A percentile compares a stretch with the other conserved stretches of the same genome.
These are phyloP conservation scores for Debaryomyces hansenii DNA, from an alignment of 805 yeast genomes.

Conservation along the genomic window DNA sequence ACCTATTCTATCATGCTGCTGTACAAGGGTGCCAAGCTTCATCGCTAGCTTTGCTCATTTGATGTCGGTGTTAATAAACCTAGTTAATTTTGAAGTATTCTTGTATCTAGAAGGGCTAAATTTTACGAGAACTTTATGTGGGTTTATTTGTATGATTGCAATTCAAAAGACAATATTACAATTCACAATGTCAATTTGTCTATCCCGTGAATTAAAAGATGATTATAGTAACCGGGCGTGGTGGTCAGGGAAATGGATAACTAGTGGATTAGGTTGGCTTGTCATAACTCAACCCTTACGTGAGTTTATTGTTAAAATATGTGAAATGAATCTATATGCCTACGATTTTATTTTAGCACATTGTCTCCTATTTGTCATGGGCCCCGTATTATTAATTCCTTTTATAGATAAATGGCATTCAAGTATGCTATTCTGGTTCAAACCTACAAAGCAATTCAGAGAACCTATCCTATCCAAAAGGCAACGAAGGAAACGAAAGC, in stretches of 20 bases:
- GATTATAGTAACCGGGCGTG: conserved; percentile 46
- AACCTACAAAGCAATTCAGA: conserved; percentile 34
- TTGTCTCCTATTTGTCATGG: conserved; percentile 34
- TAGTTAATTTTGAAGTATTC: conserved; percentile 35
- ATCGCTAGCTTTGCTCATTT: conserved; percentile 44
- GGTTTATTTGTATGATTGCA: conserved; percentile 36
- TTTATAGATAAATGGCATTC: conserved; percentile 50
- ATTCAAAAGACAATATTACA: conserved; percentile 38
- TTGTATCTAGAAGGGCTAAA: conserved; percentile 45
- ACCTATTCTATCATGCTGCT: conserved; percentile 32
- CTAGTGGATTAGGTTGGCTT: conserved; percentile 35
- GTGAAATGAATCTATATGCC: conserved; percentile 46
- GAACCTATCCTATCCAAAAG: conserved; percentile 42
- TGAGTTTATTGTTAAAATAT: conserved; percentile 45
- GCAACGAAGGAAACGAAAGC: conserved; percentile 25
- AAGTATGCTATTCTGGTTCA: conserved; percentile 50
- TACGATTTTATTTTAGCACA: conserved; percentile 51
- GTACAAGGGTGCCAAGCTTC: conserved; percentile 30
- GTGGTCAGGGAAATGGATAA: conserved; percentile 57
- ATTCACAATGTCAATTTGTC: conserved; percentile 25
- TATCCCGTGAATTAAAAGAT: conserved; percentile 44
- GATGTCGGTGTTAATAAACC: conserved; percentile 29
- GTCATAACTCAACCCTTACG: conserved; percentile 45
- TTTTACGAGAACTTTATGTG: conserved; percentile 37
- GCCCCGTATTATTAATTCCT: conserved; percentile 46